Conservation (phyloP, 371 early-diverging fungal species). For the Mortierella sp. region DNA sequence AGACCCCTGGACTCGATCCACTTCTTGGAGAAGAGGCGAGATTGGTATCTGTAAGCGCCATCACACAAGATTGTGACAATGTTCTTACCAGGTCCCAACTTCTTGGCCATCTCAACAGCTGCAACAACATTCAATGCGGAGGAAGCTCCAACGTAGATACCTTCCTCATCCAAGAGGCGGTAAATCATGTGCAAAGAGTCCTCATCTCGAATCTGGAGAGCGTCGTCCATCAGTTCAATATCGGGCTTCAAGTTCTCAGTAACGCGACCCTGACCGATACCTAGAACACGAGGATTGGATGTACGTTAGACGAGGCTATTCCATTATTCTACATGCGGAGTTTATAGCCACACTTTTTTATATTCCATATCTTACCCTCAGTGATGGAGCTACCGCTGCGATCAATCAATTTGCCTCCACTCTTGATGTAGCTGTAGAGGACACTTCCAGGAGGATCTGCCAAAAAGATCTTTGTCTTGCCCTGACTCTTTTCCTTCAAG, state of each 20-base stretch:
- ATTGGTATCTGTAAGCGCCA: slow-evolving; percentile 94
- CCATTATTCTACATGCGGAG: background rate
- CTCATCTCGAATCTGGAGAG: slow-evolving; percentile 86
- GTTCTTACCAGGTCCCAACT: slow-evolving; percentile 84
- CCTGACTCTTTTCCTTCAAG: slow-evolving; percentile 79
- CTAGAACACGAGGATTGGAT: slow-evolving; percentile 18
- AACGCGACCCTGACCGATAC: slow-evolving; percentile 96
- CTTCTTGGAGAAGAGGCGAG: slow-evolving; percentile 86
- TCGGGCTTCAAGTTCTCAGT: slow-evolving; percentile 91
- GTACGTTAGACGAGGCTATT: background rate
- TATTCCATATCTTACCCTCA: slow-evolving; percentile 62
- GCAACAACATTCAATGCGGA: slow-evolving; percentile 94
- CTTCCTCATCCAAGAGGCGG: slow-evolving; percentile 92
- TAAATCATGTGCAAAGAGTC: slow-evolving; percentile 88
- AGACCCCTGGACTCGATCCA: slow-evolving; percentile 91
- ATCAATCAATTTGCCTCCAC: slow-evolving; percentile 76
- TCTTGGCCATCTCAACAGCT: slow-evolving; percentile 93
- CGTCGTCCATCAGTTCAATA: slow-evolving; percentile 84
- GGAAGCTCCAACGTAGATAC: slow-evolving; percentile 93
- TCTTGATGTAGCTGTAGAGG: slow-evolving; percentile 83
- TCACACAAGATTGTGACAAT: slow-evolving; percentile 92
- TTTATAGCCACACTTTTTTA: background rate
- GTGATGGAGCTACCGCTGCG: slow-evolving; percentile 86
- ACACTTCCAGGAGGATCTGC: slow-evolving; percentile 97
- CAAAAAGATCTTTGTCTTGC: slow-evolving; percentile 80